Evolutionary conservation across 2,329 filamentous ascomycete genomes (phyloP), one percentile per base, ranked within the genome.

Genomic region (Exophiala viscosa): DNA sequence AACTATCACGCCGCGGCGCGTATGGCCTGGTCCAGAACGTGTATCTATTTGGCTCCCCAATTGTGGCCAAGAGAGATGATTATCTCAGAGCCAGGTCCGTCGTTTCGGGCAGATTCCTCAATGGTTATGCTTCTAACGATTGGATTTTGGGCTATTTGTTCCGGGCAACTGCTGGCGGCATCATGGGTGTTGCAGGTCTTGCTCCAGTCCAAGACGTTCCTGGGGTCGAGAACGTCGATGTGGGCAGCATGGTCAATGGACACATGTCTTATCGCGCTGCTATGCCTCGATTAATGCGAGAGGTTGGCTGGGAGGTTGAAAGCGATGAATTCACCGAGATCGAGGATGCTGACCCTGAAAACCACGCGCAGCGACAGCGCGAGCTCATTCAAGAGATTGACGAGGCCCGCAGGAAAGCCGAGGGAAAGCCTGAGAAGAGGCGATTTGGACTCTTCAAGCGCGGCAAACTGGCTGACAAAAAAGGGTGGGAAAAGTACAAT

Each of bases 81-180:
- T 97, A 88, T 63, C 70, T 91, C 18, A 86, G 82, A 62, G 88
- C 86, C 8, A 83, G 87, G 50, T 86, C 86, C n/a, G 85, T 96
- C 2, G 88, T 97, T 3, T 81, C 88, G 6, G 93, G 93, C n/a
- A 83, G 91, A 38, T 96, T 97, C 62, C 84, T 99, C 59, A 99
- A 96, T 65, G 93, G 89, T 13, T 99, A 91, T 72, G 88, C 93
- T 62, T 87, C 81, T 43, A 96, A 93, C 67, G 93, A 99, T 72
- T 99, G 93, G 93, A 97, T 99, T 64, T 72, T 99, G 45, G 90
- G 83, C 11, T 99, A 99, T 67, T 82, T 99, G 1, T 99, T 99
- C 78, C 88, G 93, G 11, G 82, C 96, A 38, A 99, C 93, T 2
- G 88, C 86, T 61, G 93, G 93, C 60, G 93, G 93, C 39, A 92